These are phyloP conservation scores for Hypoxylon subgilvum DNA, from an alignment of 495 filamentous ascomycete species.

Conservation along the genomic window DNA sequence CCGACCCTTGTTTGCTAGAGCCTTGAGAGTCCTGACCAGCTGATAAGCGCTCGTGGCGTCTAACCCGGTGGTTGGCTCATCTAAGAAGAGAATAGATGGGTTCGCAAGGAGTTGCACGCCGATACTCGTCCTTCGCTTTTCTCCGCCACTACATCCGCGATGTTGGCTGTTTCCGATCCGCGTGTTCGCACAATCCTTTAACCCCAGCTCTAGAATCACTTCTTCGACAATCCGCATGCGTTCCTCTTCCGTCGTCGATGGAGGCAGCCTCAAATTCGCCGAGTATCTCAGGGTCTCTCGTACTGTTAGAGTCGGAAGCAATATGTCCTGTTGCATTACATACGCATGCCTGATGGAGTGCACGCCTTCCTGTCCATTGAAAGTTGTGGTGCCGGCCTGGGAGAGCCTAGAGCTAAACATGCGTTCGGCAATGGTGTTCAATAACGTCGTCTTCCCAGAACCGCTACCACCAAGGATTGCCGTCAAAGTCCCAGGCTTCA, in stretches of 20 bases:
- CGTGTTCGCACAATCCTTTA: conserved; percentile 77
- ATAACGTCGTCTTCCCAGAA: conserved; percentile 73
- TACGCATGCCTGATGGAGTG: conserved; percentile 66
- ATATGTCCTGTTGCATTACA: conserved; percentile 77
- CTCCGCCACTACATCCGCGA: conserved; percentile 77
- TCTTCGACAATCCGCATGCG: conserved; percentile 68
- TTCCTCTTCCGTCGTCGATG: conserved; percentile 63
- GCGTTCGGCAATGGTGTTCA: conserved; percentile 72
- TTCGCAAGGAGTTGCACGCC: conserved; percentile 78
- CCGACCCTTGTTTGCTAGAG: conserved; percentile 66
- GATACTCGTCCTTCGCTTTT: conserved; percentile 74
- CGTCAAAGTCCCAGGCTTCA: conserved; percentile 63
- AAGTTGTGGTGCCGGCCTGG: conserved; percentile 60
- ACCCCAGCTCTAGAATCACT: conserved; percentile 72
- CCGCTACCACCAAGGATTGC: conserved; percentile 77
- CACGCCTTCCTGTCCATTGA: conserved; percentile 61
- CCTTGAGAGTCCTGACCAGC: conserved; percentile 70
- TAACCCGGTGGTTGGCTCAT: conserved; percentile 77
- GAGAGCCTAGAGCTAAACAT: conserved; percentile 61
- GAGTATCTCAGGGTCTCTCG: conserved; percentile 74
- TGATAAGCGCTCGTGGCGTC: conserved; percentile 80
- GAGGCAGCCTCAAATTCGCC: conserved; percentile 70
- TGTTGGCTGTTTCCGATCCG: conserved; percentile 69
- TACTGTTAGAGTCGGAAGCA: conserved; percentile 73
- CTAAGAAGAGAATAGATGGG: conserved; percentile 74